Evolutionary conservation across 2,329 filamentous ascomycete species (phyloP), one percentile per base, ranked within the genome.

Genomic region (Penicillium brevicompactum): DNA sequence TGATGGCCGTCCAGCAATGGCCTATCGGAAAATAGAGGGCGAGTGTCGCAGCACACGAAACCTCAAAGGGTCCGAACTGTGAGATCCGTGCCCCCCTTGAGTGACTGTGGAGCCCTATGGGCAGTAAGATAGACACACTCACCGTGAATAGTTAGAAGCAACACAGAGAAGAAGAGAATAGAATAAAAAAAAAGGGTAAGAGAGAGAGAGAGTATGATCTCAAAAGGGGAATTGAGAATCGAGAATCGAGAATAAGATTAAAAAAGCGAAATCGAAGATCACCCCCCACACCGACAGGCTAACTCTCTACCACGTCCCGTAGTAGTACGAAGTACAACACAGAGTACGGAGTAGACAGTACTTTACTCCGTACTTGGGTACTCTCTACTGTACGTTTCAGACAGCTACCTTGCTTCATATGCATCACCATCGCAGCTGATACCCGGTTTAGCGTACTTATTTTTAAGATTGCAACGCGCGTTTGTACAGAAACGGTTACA

Each of bases 71-170:
- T 52, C 50, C 44, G 50, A 49, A 50, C 44, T 48, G 42, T 58
- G 49, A 53, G 50, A 59, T 53, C 56, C 55, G 57, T 64, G 49
- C 55, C 63, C 65, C 67, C 63, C 61, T 67, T 66, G 59, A 62
- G 62, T 58, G 59, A 60, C 58, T 46, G 68, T 70, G 69, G 68
- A 70, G 68, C 65, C 63, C 59, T 62, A 56, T 54, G 56, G 51
- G 65, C 66, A 62, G 57, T 69, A 68, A 60, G 63, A 67, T 67
- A 67, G 68, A 67, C 64, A 46, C n/a, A 60, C 60, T 65, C 52
- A 65, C 64, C 37, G 49, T 58, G 34, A 11, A 45, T 22, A 43
- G 51, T 51, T 46, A 41, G 49, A 51, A 51, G 53, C 37, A 41
- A 43, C 34, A 42, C 13, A 45, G 49, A 49, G 34, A 34, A 40